Conservation (phyloP, 2,329 filamentous ascomycete species). For the Aspergillus quadricinctus region DNA sequence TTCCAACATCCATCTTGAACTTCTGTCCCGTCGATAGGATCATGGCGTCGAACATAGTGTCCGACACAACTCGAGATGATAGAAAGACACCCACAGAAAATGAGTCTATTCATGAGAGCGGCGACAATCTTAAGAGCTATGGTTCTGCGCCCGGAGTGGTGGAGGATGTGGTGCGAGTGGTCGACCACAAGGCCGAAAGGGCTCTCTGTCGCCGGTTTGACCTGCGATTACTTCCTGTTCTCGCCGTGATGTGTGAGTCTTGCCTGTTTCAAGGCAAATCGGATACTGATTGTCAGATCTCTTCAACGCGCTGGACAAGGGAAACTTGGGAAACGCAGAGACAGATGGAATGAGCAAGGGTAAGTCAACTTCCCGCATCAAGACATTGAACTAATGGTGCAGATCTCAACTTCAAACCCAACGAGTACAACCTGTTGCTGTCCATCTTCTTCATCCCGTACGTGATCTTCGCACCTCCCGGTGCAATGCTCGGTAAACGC, state of each 20-base stretch:
- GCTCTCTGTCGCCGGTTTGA: slow-evolving; percentile 53
- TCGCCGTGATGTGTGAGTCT: slow-evolving; percentile 53
- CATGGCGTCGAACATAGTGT: slow-evolving; percentile 1
- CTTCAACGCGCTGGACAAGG: slow-evolving; percentile 51
- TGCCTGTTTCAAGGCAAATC: neutral
- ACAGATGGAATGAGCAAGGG: slow-evolving; percentile 47
- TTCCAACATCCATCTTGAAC: neutral
- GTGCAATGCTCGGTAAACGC: slow-evolving; percentile 65
- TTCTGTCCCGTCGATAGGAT: neutral
- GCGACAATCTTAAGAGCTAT: slow-evolving; percentile 8
- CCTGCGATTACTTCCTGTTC: slow-evolving; percentile 49
- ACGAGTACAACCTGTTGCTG: slow-evolving; percentile 66
- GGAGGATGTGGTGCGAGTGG: slow-evolving; percentile 27
- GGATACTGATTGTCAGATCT: slow-evolving; percentile 40
- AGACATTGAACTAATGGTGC: slow-evolving; percentile 1
- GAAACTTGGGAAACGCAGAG: slow-evolving; percentile 54
- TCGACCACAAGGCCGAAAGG: slow-evolving; percentile 46
- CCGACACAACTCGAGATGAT: slow-evolving; percentile 4
- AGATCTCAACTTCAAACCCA: slow-evolving; percentile 54
- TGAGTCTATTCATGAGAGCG: slow-evolving; percentile 10
- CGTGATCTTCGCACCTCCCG: slow-evolving; percentile 63
- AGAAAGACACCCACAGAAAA: slow-evolving; percentile 2
- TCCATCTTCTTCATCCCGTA: slow-evolving; percentile 73
- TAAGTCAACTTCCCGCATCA: slow-evolving; percentile 10
- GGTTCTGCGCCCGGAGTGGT: slow-evolving; percentile 13